phyloP scores from a whole-genome alignment of 805 yeast species.

The Saccharomyces jurei region DNA sequence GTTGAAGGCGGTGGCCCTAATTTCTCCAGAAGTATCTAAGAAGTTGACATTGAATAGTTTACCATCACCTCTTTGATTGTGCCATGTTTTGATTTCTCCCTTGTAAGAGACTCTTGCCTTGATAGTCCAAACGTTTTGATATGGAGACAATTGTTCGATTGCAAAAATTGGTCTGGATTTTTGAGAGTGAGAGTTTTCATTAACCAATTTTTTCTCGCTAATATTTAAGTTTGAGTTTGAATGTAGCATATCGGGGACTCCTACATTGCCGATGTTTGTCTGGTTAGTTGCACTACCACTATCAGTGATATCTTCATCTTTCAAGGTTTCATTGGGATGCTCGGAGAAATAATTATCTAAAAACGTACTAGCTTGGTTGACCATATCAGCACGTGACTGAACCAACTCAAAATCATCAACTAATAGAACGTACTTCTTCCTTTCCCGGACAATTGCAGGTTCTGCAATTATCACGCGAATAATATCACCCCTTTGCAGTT shows the following conservation, averaged over 20 bases:
- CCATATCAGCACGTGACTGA: conserved; percentile 32
- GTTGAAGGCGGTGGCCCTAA: conserved; percentile 89
- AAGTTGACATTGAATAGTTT: conserved; percentile 81
- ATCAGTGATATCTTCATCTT: conserved; percentile 22
- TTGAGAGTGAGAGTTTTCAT: conserved; percentile 17
- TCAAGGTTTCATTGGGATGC: conserved; percentile 44
- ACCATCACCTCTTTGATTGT: conserved; percentile 81
- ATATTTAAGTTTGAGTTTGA: background rate
- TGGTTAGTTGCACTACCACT: conserved; percentile 8
- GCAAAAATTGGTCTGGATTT: conserved; percentile 46
- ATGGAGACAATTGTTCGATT: conserved; percentile 85
- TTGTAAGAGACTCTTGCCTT: conserved; percentile 87
- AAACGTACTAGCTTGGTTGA: conserved; percentile 33
- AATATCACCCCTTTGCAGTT: conserved; percentile 38
- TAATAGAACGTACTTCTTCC: conserved; percentile 41
- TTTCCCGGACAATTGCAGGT: conserved; percentile 30
- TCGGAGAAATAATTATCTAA: conserved; percentile 51
- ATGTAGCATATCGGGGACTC: conserved; percentile 15
- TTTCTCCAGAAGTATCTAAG: conserved; percentile 91
- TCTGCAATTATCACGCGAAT: conserved; percentile 27
- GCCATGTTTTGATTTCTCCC: conserved; percentile 82
- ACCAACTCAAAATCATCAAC: conserved; percentile 41
- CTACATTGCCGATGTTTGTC: conserved; percentile 7
- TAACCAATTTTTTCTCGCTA: background rate
- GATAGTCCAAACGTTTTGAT: conserved; percentile 83